These are phyloP conservation scores for Diutina siamensis DNA, from an alignment of 1,139 yeast species.

Conservation along the genomic window DNA sequence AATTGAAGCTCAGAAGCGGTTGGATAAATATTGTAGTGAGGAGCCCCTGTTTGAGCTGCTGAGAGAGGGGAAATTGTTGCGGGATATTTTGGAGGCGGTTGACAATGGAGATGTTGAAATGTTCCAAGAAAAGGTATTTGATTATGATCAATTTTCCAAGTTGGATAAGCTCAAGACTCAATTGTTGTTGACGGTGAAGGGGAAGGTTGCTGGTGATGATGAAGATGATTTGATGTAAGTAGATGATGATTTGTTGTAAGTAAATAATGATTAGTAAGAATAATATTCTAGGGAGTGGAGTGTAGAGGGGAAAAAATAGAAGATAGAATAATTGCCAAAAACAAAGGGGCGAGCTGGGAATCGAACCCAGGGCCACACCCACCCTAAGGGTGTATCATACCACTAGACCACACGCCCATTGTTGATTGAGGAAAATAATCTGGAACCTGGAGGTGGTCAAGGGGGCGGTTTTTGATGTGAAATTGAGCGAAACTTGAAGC, in stretches of 20 bases:
- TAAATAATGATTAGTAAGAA: too few species aligned
- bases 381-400: neutral
- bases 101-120: conserved; percentile 71
- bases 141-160: conserved; percentile 79
- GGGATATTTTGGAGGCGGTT: conserved; percentile 58
- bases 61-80: conserved; percentile 60
- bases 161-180: conserved; percentile 92
- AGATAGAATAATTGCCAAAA: too few species aligned
- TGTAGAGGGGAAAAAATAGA: too few species aligned
- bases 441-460: too few species aligned
- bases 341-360: neutral
- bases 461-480: too few species aligned
- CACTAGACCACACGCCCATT: neutral
- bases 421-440: too few species aligned
- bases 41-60: conserved; percentile 74
- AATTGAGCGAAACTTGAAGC: too few species aligned
- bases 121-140: conserved; percentile 65
- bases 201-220: conserved; percentile 58
- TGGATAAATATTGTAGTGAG: conserved; percentile 52
- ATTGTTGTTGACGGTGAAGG: conserved; percentile 71
- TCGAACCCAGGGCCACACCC: neutral
- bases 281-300: too few species aligned
- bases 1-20: conserved; percentile 72
- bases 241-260: neutral
- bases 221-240: conserved; percentile 39